A percentile compares a stretch with the other conserved stretches of the same genome.
Conservation (phyloP, 2,329 filamentous ascomycete genomes). For the Mariannaea elegans region DNA sequence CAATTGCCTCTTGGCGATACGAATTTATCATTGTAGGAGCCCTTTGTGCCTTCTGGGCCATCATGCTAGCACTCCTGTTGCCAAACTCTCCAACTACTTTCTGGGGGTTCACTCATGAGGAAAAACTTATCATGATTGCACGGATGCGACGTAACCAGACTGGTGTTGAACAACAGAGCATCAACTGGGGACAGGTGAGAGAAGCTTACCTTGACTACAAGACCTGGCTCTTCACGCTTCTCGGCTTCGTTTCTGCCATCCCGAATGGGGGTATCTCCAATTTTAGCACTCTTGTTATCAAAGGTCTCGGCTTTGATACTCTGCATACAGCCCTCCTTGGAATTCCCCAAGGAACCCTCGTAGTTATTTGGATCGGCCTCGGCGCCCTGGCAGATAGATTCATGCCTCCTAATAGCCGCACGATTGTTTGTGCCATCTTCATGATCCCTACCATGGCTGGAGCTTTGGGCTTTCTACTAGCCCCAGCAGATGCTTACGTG, state of each 20-base stretch:
- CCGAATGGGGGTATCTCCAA: constrained; percentile 76
- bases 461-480: too few species aligned
- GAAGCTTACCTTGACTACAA: too few species aligned
- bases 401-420: too few species aligned
- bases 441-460: too few species aligned
- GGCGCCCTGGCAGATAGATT: too few species aligned
- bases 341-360: too few species aligned
- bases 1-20: background rate
- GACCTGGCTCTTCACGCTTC: background rate
- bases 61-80: constrained; percentile 25
- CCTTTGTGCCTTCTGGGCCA: constrained; percentile 24
- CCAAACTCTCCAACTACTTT: constrained; percentile 33
- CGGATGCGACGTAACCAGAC: constrained; percentile 12
- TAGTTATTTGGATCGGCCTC: too few species aligned
- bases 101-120: constrained; percentile 34
- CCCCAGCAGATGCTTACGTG: too few species aligned
- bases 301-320: constrained; percentile 58
- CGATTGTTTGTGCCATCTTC: too few species aligned
- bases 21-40: constrained; percentile 36
- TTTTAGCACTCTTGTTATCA: constrained; percentile 67
- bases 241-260: constrained; percentile 67
- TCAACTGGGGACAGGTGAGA: too few species aligned
- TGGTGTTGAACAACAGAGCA: background rate
- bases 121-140: constrained; percentile 25
- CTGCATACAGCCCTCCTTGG: too few species aligned